phyloP scores from a whole-genome alignment of 2,329 filamentous ascomycete species.

The Rutstroemia sp. region DNA sequence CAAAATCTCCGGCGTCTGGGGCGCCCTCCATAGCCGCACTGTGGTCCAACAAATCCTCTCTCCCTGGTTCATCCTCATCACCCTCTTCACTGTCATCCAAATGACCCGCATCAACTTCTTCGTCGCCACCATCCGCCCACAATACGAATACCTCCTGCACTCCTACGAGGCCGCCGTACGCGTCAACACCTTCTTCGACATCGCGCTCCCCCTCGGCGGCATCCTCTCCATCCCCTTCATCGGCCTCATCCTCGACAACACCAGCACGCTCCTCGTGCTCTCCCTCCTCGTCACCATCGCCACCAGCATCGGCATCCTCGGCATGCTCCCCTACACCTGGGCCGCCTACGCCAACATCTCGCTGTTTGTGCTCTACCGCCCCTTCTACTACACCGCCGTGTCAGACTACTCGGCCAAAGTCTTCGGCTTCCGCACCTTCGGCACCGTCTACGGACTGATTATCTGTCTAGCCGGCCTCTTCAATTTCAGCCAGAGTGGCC shows the following conservation, averaged over 20 bases:
- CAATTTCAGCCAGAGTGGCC: conserved; percentile 74
- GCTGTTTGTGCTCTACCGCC: conserved; percentile 78
- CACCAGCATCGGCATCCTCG: conserved; percentile 68
- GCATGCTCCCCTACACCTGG: conserved; percentile 62
- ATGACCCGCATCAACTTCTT: conserved; percentile 89
- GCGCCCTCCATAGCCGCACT: conserved; percentile 68
- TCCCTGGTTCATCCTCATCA: conserved; percentile 80
- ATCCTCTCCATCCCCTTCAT: conserved; percentile 83
- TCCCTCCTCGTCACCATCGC: conserved; percentile 61
- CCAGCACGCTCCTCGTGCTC: conserved; percentile 65
- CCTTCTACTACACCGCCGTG: conserved; percentile 86
- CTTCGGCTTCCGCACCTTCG: conserved; percentile 86
- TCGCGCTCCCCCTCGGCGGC: conserved; percentile 76
- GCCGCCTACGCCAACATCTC: conserved; percentile 69
- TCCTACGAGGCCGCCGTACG: conserved; percentile 52
- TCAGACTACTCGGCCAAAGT: conserved; percentile 88
- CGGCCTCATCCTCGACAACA: conserved; percentile 69
- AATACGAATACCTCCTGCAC: conserved; percentile 70
- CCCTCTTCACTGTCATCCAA: conserved; percentile 66
- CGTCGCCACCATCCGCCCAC: conserved; percentile 75
- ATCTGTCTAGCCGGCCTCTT: conserved; percentile 79
- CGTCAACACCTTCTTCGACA: conserved; percentile 80
- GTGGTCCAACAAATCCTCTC: conserved; percentile 67
- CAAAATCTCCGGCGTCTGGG: conserved; percentile 68
- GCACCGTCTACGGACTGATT: conserved; percentile 86